A percentile compares a stretch with the other conserved stretches of the same genome.
phyloP scores from a whole-genome alignment of 1,284 basidiomycete genomes.

The Leccinum angustisporum region DNA sequence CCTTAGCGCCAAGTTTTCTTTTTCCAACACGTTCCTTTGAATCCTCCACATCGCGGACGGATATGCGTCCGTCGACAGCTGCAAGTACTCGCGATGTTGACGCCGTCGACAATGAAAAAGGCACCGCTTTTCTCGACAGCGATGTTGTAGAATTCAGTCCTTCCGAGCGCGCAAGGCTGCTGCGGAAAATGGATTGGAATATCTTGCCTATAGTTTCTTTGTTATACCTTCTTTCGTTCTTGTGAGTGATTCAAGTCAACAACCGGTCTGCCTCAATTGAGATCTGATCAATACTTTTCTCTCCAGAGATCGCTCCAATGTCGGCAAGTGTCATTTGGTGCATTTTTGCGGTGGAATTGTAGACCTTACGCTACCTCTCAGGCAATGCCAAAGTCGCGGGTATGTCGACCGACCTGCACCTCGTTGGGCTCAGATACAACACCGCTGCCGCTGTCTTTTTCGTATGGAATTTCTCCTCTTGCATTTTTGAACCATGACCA shows the following conservation, averaged over 20 bases:
- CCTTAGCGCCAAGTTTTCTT: background rate
- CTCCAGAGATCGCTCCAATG: constrained; percentile 1
- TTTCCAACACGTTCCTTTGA: background rate
- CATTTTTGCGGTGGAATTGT: background rate
- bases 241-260: constrained; percentile 37
- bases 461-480: constrained; percentile 30
- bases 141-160: constrained; percentile 22
- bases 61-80: constrained; percentile 14
- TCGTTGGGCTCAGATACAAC: constrained; percentile 46
- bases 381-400: constrained; percentile 40
- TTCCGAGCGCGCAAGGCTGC: constrained; percentile 35
- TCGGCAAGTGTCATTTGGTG: background rate
- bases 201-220: constrained; percentile 52
- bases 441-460: constrained; percentile 50
- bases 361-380: constrained; percentile 4
- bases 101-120: constrained; percentile 19
- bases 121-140: background rate
- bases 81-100: constrained; percentile 17
- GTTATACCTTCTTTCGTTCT: constrained; percentile 59
- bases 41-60: background rate
- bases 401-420: constrained; percentile 42
- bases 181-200: constrained; percentile 51
- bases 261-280: background rate
- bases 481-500: background rate
- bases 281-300: background rate